These are phyloP conservation scores for Verticillium longisporum DNA, from an alignment of 2,329 filamentous ascomycete species.

Conservation along the genomic window DNA sequence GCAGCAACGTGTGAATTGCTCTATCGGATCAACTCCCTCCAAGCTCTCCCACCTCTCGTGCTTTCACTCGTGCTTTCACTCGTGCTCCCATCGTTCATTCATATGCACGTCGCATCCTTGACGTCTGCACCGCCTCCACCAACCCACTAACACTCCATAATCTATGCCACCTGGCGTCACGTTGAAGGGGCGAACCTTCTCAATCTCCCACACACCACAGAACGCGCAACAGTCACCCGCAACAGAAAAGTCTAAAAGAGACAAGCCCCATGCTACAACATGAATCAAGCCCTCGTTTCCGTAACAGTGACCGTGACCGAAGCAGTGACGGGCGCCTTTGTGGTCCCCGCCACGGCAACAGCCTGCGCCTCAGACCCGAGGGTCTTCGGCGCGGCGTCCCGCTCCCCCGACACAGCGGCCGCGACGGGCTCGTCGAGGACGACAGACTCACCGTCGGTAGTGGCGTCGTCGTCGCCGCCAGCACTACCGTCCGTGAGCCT, in stretches of 20 bases:
- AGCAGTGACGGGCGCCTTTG: neutral
- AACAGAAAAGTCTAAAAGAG: neutral
- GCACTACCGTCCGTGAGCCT: conserved; percentile 1
- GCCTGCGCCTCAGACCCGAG: neutral
- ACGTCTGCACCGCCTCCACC: too few relatives aligned
- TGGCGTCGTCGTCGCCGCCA: neutral
- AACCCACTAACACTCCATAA: neutral
- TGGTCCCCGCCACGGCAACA: neutral
- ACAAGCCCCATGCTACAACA: neutral
- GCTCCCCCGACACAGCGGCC: neutral
- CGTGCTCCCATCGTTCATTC: neutral
- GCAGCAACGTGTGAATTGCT: neutral
- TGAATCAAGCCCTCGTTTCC: conserved; percentile 3
- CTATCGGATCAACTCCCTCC: neutral
- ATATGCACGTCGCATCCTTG: neutral
- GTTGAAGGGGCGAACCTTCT: conserved; percentile 11
- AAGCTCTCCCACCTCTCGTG: neutral
- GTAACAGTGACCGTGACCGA: conserved; percentile 10
- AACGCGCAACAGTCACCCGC: conserved; percentile 4
- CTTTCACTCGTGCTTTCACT: neutral
- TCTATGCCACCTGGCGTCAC: conserved; percentile 7
- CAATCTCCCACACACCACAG: neutral
- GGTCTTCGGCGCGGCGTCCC: conserved; percentile 4
- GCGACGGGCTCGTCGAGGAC: neutral
- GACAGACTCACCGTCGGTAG: neutral